phyloP scores from a whole-genome alignment of 805 yeast species.

The Ogataea ramenticola region DNA sequence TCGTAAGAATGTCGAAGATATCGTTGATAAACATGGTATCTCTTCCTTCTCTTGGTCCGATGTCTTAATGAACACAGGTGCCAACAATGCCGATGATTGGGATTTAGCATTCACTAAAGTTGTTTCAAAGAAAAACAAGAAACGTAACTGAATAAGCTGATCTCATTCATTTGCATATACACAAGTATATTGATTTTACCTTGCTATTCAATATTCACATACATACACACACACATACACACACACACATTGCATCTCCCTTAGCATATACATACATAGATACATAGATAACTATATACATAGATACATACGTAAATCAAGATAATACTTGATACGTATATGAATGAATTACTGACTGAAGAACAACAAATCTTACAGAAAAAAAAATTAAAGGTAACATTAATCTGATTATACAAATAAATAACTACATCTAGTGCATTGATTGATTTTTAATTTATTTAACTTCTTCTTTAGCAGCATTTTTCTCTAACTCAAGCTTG shows the following conservation, averaged over 20 bases:
- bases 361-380: too few relatives aligned
- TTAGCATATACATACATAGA: conserved; percentile 4
- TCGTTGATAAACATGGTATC: conserved; percentile 33
- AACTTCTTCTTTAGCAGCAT: background rate
- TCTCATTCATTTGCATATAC: background rate
- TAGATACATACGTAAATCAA: background rate
- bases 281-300: background rate
- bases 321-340: too few relatives aligned
- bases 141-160: conserved; percentile 18
- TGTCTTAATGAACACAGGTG: conserved; percentile 31
- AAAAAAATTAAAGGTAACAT: too few relatives aligned
- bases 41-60: conserved; percentile 59
- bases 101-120: conserved; percentile 45
- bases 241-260: background rate
- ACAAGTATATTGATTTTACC: too few relatives aligned
- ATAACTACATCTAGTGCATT: too few relatives aligned
- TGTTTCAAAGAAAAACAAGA: conserved; percentile 53
- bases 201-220: conserved; percentile 2
- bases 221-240: conserved; percentile 4
- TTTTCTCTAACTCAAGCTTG: conserved; percentile 6
- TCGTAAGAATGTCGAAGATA: conserved; percentile 62
- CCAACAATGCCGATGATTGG: conserved; percentile 43
- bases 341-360: too few relatives aligned
- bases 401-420: too few relatives aligned
- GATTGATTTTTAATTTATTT: background rate